A percentile compares a stretch with the other conserved stretches of the same genome.
Evolutionary conservation across 345 rosid species (phyloP).

Genomic region (Eucalyptus guilfoylei): DNA sequence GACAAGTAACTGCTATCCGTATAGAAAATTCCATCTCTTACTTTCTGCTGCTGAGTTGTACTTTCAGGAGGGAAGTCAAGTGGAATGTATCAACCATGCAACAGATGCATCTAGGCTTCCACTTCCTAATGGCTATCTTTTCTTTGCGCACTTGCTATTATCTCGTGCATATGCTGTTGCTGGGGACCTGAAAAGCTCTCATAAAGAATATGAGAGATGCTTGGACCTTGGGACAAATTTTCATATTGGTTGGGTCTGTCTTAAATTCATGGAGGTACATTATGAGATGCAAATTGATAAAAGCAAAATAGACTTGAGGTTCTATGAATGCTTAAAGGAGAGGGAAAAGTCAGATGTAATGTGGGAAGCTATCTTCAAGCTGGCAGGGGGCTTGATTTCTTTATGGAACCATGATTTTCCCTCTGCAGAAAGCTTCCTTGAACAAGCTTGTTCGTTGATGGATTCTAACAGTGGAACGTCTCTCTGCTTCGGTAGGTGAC

Average conservation of each 20-base stretch:
- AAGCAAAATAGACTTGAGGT: slow-evolving; percentile 29
- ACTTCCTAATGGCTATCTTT: slow-evolving; percentile 50
- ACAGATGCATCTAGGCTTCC: slow-evolving; percentile 41
- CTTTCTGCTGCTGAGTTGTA: slow-evolving; percentile 79
- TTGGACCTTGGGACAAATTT: slow-evolving; percentile 68
- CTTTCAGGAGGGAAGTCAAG: slow-evolving; percentile 45
- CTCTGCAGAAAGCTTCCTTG: slow-evolving; percentile 53
- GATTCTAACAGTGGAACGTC: slow-evolving; percentile 53
- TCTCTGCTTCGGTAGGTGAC: slow-evolving; percentile 61
- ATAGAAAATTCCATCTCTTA: slow-evolving; percentile 75
- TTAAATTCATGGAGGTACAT: slow-evolving; percentile 58
- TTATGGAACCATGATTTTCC: slow-evolving; percentile 31
- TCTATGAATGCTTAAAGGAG: slow-evolving; percentile 33
- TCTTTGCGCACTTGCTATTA: slow-evolving; percentile 63
- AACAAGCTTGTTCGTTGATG: slow-evolving; percentile 47
- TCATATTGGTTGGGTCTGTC: slow-evolving; percentile 66
- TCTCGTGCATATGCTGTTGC: slow-evolving; percentile 77
- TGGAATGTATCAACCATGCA: slow-evolving; percentile 34
- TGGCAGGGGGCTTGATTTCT: slow-evolving; percentile 46
- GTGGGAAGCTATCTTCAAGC: slow-evolving; percentile 52
- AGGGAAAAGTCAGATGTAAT: slow-evolving; percentile 30
- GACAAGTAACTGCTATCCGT: slow-evolving; percentile 16
- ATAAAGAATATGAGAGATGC: slow-evolving; percentile 54
- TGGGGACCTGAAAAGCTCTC: slow-evolving; percentile 24
- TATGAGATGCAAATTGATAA: slow-evolving; percentile 36